Evolutionary conservation across 2,329 filamentous ascomycete genomes (phyloP).

Genomic region (Aschersonia sp.): DNA sequence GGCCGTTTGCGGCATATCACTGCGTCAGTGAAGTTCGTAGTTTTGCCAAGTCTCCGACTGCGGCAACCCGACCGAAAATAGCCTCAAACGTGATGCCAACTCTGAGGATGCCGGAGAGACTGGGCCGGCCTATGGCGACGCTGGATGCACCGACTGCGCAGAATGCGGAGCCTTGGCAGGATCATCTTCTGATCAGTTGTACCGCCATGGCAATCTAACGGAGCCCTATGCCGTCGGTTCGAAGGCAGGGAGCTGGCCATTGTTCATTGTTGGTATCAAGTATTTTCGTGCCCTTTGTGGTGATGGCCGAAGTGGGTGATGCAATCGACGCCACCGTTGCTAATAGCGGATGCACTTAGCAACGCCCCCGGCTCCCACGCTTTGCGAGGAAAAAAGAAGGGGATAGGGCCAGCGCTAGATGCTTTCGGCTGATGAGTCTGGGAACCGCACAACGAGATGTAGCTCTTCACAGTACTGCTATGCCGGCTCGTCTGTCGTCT

Average conservation of each 20-base stretch:
- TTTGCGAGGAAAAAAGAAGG: background rate
- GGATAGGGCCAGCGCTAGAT: background rate
- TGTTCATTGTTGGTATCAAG: background rate
- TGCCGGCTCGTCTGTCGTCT: too few species aligned
- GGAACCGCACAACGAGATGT: background rate
- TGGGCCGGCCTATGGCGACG: background rate
- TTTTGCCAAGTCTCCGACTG: background rate
- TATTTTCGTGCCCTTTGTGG: background rate
- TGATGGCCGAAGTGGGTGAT: background rate
- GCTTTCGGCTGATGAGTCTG: background rate
- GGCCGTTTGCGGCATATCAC: conserved; percentile 2
- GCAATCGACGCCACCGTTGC: conserved; percentile 4
- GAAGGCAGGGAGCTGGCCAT: background rate
- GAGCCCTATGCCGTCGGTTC: background rate
- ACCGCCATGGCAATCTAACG: background rate
- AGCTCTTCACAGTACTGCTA: background rate
- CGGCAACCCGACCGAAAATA: conserved; percentile 3
- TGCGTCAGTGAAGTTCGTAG: background rate
- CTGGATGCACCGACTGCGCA: conserved; percentile 1
- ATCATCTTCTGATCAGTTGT: background rate
- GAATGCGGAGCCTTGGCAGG: conserved; percentile 1
- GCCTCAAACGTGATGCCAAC: background rate
- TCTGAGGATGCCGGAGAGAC: too few species aligned
- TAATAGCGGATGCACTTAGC: background rate
- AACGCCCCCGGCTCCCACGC: background rate